phyloP scores from a whole-genome alignment of 139 green algal species.

The Klebsormidium nitens region DNA sequence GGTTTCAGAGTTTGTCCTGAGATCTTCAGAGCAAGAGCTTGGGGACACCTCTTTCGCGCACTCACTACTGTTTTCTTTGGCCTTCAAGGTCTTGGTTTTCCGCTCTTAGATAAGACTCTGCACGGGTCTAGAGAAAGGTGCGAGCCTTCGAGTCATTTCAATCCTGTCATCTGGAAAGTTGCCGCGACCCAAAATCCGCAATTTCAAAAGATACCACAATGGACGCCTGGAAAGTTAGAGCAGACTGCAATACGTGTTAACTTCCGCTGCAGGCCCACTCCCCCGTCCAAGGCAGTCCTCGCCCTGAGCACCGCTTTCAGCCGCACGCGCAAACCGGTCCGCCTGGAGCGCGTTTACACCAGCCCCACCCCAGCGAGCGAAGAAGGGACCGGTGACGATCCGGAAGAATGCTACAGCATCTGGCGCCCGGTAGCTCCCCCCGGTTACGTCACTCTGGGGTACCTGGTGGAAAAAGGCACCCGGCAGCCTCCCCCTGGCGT shows the following conservation, averaged over 20 bases:
- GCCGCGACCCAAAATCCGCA: too few species aligned
- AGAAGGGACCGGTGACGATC: background rate
- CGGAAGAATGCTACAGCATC: background rate
- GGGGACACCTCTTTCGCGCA: too few species aligned
- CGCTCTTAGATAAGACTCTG: too few species aligned
- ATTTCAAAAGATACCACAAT: too few species aligned
- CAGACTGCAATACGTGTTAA: background rate
- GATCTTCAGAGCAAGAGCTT: too few species aligned
- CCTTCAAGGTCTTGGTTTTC: too few species aligned
- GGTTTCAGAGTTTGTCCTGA: too few species aligned
- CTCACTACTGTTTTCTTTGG: too few species aligned
- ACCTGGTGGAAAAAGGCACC: background rate
- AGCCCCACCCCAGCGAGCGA: background rate
- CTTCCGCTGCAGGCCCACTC: background rate
- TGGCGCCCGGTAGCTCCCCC: slow-evolving; percentile 13
- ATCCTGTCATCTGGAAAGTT: too few species aligned
- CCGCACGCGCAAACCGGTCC: background rate
- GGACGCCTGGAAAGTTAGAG: too few species aligned
- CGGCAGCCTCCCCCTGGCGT: background rate
- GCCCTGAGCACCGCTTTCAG: background rate
- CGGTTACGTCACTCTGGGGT: slow-evolving; percentile 25
- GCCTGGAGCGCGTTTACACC: background rate
- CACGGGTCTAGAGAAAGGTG: too few species aligned
- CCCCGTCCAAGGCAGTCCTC: slow-evolving; percentile 9
- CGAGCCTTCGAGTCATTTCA: too few species aligned